These are phyloP conservation scores for Lithospermum erythrorhizon DNA, from an alignment of 257 asterid species.

Conservation along the genomic window DNA sequence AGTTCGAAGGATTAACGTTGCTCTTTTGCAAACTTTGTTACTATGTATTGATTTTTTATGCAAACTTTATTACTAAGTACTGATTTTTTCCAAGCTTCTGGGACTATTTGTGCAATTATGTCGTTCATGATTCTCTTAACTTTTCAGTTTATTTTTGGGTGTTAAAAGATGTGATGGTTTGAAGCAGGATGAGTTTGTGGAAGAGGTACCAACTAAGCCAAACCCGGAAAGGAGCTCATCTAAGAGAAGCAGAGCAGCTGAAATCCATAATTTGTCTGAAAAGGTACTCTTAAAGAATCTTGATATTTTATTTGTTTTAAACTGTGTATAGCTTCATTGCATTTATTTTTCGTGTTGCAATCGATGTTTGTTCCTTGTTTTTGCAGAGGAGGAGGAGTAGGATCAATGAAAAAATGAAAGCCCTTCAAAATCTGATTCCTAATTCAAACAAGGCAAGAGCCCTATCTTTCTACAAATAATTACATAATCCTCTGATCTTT, in stretches of 20 bases:
- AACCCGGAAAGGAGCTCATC: slow-evolving; percentile 24
- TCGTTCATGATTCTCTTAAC: too few relatives aligned
- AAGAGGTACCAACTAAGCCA: slow-evolving; percentile 21
- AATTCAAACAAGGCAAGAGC: slow-evolving; percentile 61
- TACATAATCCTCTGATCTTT: background rate
- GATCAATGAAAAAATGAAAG: slow-evolving; percentile 79
- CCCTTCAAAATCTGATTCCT: slow-evolving; percentile 69
- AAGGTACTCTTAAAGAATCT: slow-evolving; percentile 26
- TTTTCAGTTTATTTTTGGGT: background rate
- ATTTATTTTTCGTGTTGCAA: background rate
- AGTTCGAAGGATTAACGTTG: too few relatives aligned
- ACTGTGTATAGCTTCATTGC: background rate
- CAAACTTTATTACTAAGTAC: too few relatives aligned
- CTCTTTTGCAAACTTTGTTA: too few relatives aligned
- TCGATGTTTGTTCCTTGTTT: background rate
- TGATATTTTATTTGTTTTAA: background rate
- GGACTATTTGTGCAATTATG: too few relatives aligned
- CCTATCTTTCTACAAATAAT: background rate
- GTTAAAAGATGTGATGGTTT: background rate
- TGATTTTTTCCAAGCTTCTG: too few relatives aligned
- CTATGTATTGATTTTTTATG: too few relatives aligned
- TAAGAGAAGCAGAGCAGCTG: slow-evolving; percentile 79
- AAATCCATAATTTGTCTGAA: slow-evolving; percentile 73
- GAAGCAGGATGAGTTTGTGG: slow-evolving; percentile 29
- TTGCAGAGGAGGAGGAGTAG: slow-evolving; percentile 74